Percentiles rank a stretch among this genome's conserved stretches.
Evolutionary conservation across 1,284 basidiomycete genomes (phyloP).

Genomic region (Calocybe gambosa): DNA sequence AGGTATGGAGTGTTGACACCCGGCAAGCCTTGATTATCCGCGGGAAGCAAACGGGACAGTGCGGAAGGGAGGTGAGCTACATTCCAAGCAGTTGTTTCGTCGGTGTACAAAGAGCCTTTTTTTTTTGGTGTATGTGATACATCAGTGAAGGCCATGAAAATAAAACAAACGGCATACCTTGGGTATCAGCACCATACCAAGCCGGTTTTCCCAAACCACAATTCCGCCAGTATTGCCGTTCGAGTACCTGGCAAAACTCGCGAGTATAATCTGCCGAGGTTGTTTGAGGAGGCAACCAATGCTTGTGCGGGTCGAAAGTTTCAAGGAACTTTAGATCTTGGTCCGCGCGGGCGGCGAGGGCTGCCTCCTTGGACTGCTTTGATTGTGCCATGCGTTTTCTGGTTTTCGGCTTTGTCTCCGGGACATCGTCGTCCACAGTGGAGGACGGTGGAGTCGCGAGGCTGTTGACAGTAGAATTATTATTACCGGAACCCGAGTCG

Average conservation of each 20-base stretch:
- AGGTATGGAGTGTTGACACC: slow-evolving; percentile 98
- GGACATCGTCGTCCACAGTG: slow-evolving; percentile 21
- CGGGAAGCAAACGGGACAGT: slow-evolving; percentile 74
- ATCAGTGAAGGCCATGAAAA: slow-evolving; percentile 3
- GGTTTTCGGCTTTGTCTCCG: slow-evolving; percentile 31
- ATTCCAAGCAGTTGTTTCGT: slow-evolving; percentile 84
- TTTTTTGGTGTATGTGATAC: too few species aligned
- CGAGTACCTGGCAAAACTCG: slow-evolving; percentile 83
- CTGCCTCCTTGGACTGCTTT: slow-evolving; percentile 47
- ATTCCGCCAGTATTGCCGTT: slow-evolving; percentile 90
- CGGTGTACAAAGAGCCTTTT: slow-evolving; percentile 80
- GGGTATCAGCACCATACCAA: slow-evolving; percentile 96
- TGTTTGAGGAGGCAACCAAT: slow-evolving; percentile 78
- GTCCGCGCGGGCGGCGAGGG: slow-evolving; percentile 43
- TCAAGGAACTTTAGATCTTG: slow-evolving; percentile 63
- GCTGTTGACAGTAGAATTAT: slow-evolving; percentile 23
- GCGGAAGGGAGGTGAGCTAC: slow-evolving; percentile 87
- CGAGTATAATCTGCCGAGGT: slow-evolving; percentile 71
- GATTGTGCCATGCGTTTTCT: slow-evolving; percentile 40
- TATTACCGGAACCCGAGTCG: slow-evolving; percentile 13
- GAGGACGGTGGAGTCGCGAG: slow-evolving; percentile 22
- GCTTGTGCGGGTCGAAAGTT: slow-evolving; percentile 59
- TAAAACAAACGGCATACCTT: slow-evolving; percentile 45
- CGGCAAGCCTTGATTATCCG: slow-evolving; percentile 68
- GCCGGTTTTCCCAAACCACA: slow-evolving; percentile 83